These are phyloP conservation scores for Thielaviopsis ethacetica DNA, from an alignment of 2,329 filamentous ascomycete genomes.

Conservation along the genomic window DNA sequence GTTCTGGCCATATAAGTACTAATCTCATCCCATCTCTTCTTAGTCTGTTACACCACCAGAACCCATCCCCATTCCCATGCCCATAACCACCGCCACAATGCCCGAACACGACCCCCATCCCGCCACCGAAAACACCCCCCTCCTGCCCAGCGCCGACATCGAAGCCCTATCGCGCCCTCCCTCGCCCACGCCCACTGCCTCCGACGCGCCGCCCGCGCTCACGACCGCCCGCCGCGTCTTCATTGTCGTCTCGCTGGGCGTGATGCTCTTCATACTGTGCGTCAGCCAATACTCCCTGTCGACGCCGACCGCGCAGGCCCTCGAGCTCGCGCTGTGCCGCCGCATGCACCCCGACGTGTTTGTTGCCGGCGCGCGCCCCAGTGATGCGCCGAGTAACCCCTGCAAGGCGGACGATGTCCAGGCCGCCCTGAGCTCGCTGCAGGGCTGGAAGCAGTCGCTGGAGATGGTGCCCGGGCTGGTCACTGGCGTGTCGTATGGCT, in stretches of 20 bases:
- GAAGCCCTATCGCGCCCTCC: no score
- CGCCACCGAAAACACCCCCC: no score
- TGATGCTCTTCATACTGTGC: background rate
- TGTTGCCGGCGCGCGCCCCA: background rate
- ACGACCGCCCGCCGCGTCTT: no score
- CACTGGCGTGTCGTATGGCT: constrained; percentile 1
- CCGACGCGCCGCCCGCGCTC: background rate
- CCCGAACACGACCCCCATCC: no score
- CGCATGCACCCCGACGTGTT: background rate
- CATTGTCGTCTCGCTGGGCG: background rate
- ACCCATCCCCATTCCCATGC: no score
- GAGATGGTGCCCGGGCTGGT: constrained; percentile 3
- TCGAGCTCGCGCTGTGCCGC: background rate
- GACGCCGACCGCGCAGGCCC: background rate
- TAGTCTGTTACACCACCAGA: no score
- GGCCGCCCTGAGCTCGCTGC: background rate
- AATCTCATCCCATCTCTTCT: no score
- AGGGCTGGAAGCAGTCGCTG: background rate
- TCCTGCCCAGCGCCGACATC: no score
- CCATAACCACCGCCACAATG: no score
- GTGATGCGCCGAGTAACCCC: no score
- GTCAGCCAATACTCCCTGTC: background rate
- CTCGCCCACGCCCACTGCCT: background rate
- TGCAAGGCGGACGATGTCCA: background rate
- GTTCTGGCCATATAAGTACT: no score